Evolutionary conservation across 192 early-diverging fungal species (phyloP), one percentile per base, ranked within the genome.

Genomic region (Backusella macrospora): DNA sequence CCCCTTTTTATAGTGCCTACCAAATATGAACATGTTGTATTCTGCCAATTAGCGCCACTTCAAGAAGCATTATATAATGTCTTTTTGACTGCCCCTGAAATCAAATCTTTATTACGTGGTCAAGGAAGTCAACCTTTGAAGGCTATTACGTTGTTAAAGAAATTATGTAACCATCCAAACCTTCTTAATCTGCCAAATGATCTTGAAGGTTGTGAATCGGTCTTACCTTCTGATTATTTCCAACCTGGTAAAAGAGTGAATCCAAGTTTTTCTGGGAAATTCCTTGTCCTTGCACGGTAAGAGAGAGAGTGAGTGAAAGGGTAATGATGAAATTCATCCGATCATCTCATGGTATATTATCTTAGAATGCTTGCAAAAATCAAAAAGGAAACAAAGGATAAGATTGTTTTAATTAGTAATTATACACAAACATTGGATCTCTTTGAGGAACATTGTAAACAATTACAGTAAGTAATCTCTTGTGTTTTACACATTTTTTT

Each of bases 11-110:
- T 74, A 96, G 93, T 99, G 55, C 97, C 98, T 1, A 87, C 90
- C 26, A 99, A 99, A 78, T 99, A 93, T 86, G 98, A 99, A 73
- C 94, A 99, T 77, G 96, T 99, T 8, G 98, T 99, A 29, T 99
- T 99, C 81, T 96, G 95, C 76, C 88, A 89, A 67, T 82, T 97
- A 18, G 87, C 91, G 9, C 81, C 85, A 5, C 76, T 93, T 26
- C 98, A 99, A 78, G 68, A 89, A 7, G 80, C 87, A 10, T 78
- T 99, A 6, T 99, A 99, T 78, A 86, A 92, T 62, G 75, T 90
- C 48, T 99, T 94, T 55, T 80, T 92, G 21, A 80, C 80, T 16
- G 89, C 92, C 2, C 82, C 88, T 12, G 92, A 86, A 76, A 93
- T 90, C 76, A 93, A 85, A 85, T 84, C 75, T 73, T 88, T 90